Evolutionary conservation across 345 rosid species (phyloP).

Genomic region (Eucalyptus shirleyi): DNA sequence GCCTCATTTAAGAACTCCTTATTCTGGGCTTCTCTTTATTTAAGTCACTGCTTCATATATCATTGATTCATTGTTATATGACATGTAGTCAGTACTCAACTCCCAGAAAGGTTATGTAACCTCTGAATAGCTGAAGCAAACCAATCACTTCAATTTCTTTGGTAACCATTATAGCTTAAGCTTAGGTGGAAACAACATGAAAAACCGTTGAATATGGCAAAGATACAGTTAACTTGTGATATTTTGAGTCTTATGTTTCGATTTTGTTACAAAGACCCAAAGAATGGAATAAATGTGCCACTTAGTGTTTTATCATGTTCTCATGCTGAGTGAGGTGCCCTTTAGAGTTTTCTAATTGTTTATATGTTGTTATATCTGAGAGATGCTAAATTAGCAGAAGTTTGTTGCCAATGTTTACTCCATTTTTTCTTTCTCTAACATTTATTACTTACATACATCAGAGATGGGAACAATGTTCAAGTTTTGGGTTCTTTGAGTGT

Average conservation of each 20-base stretch:
- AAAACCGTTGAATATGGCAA: not conserved
- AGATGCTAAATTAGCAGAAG: not conserved
- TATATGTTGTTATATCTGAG: not conserved
- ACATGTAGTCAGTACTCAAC: not conserved
- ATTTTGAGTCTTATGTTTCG: not conserved
- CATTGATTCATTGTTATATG: not conserved
- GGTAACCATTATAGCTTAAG: not conserved
- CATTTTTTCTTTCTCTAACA: not conserved
- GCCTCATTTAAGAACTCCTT: not conserved
- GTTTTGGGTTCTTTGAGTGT: slow-evolving; percentile 77
- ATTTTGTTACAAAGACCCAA: not conserved
- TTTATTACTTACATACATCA: slow-evolving; percentile 47
- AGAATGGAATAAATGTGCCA: not conserved
- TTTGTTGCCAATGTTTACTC: not conserved
- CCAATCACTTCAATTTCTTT: not conserved
- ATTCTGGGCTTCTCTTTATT: not conserved
- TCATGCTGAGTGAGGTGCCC: not conserved
- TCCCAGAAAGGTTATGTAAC: not conserved
- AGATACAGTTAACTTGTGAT: not conserved
- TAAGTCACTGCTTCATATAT: not conserved
- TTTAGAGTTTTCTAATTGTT: not conserved
- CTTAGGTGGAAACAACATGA: not conserved
- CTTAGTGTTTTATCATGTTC: not conserved
- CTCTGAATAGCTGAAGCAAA: not conserved
- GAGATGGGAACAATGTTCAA: slow-evolving; percentile 60